A percentile compares a stretch with the other conserved stretches of the same genome.
Conservation (phyloP, 768 basidiomycete species). For the Ramaria sp. region DNA sequence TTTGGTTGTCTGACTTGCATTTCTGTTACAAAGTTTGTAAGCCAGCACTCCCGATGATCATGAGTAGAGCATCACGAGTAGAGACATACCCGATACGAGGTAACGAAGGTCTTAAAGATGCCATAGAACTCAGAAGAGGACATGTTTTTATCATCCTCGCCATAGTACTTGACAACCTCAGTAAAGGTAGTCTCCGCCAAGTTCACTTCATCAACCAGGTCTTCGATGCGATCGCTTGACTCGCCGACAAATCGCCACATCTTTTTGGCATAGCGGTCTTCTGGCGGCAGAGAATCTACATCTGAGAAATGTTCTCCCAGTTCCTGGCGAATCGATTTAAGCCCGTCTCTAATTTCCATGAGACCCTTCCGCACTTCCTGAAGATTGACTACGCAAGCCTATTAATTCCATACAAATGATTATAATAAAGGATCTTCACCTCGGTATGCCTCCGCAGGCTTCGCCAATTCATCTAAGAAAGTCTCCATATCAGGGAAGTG, state of each 20-base stretch:
- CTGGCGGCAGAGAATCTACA: constrained; percentile 34
- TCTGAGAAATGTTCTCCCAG: constrained; percentile 72
- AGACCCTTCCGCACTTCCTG: constrained; percentile 77
- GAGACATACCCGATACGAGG: constrained; percentile 68
- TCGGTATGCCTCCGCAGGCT: constrained; percentile 88
- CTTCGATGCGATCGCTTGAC: constrained; percentile 66
- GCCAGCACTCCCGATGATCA: too few species aligned
- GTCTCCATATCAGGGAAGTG: constrained; percentile 81
- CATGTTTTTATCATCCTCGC: constrained; percentile 85
- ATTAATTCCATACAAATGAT: not conserved
- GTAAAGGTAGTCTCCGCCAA: constrained; percentile 74
- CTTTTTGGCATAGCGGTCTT: constrained; percentile 75
- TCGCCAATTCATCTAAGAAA: constrained; percentile 82
- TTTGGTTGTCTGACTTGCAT: constrained; percentile 76
- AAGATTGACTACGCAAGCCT: constrained; percentile 53
- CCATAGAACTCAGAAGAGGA: constrained; percentile 89
- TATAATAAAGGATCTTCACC: constrained; percentile 32
- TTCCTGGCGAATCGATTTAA: constrained; percentile 74
- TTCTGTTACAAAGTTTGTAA: constrained; percentile 39
- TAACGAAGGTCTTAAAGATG: constrained; percentile 94
- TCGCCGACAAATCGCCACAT: constrained; percentile 87
- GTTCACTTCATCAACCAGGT: constrained; percentile 79
- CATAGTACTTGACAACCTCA: constrained; percentile 84
- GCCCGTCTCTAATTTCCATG: constrained; percentile 57
- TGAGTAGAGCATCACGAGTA: not conserved